Conservation (phyloP, 2,329 filamentous ascomycete species). For the Cadophora malorum region DNA sequence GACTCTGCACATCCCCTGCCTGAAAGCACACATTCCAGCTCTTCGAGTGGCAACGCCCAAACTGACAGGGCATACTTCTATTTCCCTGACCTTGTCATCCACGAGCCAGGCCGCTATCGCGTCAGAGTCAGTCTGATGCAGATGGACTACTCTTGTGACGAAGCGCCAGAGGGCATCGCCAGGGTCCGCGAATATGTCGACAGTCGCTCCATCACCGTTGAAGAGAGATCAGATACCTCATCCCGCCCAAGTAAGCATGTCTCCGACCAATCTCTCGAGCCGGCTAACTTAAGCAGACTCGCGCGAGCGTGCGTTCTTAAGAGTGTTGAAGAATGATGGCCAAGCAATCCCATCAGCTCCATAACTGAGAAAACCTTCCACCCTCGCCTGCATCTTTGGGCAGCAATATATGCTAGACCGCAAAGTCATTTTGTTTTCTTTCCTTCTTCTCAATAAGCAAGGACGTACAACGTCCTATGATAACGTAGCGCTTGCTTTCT, state of each 20-base stretch:
- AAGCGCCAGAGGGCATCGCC: slow-evolving; percentile 34
- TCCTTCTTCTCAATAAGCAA: neutral
- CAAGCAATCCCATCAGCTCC: slow-evolving; percentile 36
- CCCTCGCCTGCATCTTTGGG: slow-evolving; percentile 2
- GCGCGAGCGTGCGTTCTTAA: slow-evolving; percentile 40
- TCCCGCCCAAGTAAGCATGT: slow-evolving; percentile 39
- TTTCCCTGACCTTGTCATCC: slow-evolving; percentile 42
- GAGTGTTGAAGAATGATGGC: slow-evolving; percentile 40
- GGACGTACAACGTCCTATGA: neutral
- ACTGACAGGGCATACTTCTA: slow-evolving; percentile 43
- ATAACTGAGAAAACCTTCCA: neutral
- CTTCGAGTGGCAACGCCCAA: slow-evolving; percentile 20
- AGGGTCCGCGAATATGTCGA: slow-evolving; percentile 40
- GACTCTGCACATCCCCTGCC: slow-evolving; percentile 43
- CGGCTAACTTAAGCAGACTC: slow-evolving; percentile 37
- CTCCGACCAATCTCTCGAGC: neutral
- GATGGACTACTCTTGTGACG: slow-evolving; percentile 40
- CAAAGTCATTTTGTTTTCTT: neutral
- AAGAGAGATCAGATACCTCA: slow-evolving; percentile 32
- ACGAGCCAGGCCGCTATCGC: slow-evolving; percentile 41
- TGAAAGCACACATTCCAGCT: slow-evolving; percentile 24
- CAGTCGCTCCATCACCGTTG: slow-evolving; percentile 40
- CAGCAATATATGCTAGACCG: slow-evolving; percentile 1
- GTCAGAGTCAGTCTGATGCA: slow-evolving; percentile 42
- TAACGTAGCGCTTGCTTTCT: slow-evolving; percentile 11